Percentiles rank a stretch among this genome's conserved stretches.
Evolutionary conservation across 352 stramenopile species (phyloP).

Genomic region (Blastocystis sp.): DNA sequence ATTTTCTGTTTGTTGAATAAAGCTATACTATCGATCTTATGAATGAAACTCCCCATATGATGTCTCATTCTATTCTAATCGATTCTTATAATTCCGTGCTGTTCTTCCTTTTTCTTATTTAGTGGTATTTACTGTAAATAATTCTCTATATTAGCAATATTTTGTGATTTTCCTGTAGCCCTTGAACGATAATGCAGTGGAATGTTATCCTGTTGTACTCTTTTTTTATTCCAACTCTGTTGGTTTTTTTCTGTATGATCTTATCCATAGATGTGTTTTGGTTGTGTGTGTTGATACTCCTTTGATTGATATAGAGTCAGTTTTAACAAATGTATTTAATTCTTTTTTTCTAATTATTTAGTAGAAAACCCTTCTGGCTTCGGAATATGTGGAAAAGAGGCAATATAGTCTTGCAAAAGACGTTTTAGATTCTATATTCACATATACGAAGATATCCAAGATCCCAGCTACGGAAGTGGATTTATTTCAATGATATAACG

Average conservation of each 20-base stretch:
- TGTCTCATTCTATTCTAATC: too few species aligned
- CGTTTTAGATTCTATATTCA: slow-evolving; percentile 13
- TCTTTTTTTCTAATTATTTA: neutral
- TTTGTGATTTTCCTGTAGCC: neutral
- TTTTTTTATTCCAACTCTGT: neutral
- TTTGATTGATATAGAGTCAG: neutral
- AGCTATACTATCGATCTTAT: neutral
- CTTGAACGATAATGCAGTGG: neutral
- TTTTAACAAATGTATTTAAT: slow-evolving; percentile 27
- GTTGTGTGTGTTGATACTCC: slow-evolving; percentile 53
- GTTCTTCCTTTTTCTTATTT: neutral
- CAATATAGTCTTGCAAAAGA: neutral
- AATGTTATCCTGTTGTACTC: slow-evolving; percentile 20
- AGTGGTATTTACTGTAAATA: neutral
- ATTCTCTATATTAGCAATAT: neutral
- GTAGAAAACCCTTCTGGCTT: slow-evolving; percentile 45
- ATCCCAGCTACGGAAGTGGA: neutral
- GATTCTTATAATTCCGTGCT: neutral
- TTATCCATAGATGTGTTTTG: slow-evolving; percentile 21
- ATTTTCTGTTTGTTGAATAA: neutral
- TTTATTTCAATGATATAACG: neutral
- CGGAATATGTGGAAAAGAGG: slow-evolving; percentile 3
- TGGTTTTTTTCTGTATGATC: neutral
- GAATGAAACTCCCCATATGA: neutral
- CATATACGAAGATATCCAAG: neutral